Evolutionary conservation across 768 basidiomycete species (phyloP).

Genomic region (Porpolomopsis calyptriformis): DNA sequence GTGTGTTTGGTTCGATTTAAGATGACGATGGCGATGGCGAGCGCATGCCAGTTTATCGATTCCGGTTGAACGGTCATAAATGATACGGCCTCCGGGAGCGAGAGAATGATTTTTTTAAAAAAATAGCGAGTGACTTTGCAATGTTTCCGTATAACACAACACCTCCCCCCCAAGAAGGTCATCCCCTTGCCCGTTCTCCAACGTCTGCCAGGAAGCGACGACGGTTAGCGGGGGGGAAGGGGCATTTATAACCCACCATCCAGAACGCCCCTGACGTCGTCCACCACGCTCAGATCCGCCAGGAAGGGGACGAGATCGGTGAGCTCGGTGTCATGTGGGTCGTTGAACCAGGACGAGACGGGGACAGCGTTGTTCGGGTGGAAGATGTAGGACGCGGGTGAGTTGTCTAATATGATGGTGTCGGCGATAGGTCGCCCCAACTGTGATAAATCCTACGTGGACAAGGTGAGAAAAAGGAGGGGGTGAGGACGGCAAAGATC

Average conservation of each 20-base stretch:
- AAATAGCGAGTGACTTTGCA: no score
- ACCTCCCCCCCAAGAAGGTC: no score
- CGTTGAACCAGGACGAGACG: constrained; percentile 99
- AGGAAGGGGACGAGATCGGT: constrained; percentile 94
- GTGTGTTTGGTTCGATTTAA: no score
- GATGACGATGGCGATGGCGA: no score
- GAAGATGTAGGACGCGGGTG: constrained; percentile 98
- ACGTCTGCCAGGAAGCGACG: no score
- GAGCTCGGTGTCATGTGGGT: constrained; percentile 95
- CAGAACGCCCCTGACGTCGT: constrained; percentile 86
- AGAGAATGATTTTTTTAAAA: no score
- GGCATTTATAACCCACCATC: constrained; percentile 33
- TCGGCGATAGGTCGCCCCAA: constrained; percentile 88
- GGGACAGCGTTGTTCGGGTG: constrained; percentile 99
- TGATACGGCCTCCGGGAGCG: no score
- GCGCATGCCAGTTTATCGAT: no score
- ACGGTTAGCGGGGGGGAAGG: no score
- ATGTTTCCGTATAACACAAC: no score
- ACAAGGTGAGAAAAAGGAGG: not conserved
- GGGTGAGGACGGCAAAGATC: constrained; percentile 11
- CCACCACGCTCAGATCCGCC: constrained; percentile 71
- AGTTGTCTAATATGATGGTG: constrained; percentile 97
- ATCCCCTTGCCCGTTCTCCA: no score
- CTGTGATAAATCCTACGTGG: constrained; percentile 85
- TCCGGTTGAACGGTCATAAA: no score